A percentile compares a stretch with the other conserved stretches of the same genome.
Conservation (phyloP, 2,329 filamentous ascomycete genomes). For the Curvularia sp. region DNA sequence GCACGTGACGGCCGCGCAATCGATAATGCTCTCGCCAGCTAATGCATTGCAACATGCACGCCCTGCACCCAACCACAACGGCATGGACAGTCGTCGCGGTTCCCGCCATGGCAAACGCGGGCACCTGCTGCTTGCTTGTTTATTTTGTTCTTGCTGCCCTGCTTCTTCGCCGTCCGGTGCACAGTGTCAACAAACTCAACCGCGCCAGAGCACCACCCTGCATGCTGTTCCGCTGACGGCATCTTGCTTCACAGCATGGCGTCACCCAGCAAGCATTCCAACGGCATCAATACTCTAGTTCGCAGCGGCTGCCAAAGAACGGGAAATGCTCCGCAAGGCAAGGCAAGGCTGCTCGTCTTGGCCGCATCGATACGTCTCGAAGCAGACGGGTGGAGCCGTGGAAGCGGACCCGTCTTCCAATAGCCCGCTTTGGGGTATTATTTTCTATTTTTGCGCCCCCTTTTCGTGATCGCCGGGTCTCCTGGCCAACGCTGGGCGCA, state of each 20-base stretch:
- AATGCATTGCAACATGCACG: constrained; percentile 19
- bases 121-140: background rate
- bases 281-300: background rate
- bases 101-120: constrained; percentile 10
- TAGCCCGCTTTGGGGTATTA: constrained; percentile 26
- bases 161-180: background rate
- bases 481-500: constrained; percentile 31
- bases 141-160: background rate
- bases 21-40: constrained; percentile 29
- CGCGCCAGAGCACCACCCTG: background rate
- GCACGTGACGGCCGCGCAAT: constrained; percentile 26
- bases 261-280: background rate
- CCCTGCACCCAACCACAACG: constrained; percentile 4
- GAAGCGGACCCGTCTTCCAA: constrained; percentile 16
- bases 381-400: constrained; percentile 24
- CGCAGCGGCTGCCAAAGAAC: background rate
- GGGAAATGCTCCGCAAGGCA: background rate
- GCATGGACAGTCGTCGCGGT: constrained; percentile 16
- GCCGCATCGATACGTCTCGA: constrained; percentile 13
- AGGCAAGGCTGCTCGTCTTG: constrained; percentile 5
- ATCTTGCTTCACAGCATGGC: background rate
- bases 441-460: constrained; percentile 34
- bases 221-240: background rate
- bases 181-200: background rate
- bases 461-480: constrained; percentile 25